Conservation (phyloP, 257 asterid species). For the Ajuga chamaepitys region DNA sequence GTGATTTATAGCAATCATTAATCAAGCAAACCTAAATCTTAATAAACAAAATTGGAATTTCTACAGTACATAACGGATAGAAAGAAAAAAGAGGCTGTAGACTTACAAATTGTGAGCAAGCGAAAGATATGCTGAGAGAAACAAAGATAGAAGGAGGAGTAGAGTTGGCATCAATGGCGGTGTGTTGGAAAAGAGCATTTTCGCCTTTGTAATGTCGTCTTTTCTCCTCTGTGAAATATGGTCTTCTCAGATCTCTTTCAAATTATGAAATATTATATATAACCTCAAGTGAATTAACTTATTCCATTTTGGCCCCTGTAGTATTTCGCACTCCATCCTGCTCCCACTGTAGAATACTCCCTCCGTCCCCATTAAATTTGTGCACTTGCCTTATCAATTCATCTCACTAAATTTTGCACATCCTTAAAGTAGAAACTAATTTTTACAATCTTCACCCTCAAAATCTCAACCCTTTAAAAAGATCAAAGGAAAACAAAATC, state of each 20-base stretch:
- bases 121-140: conserved; percentile 12
- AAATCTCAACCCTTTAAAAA: no score
- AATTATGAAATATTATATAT: conserved; percentile 15
- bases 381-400: no score
- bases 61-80: background rate
- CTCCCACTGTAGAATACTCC: background rate
- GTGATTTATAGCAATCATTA: conserved; percentile 6
- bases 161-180: conserved; percentile 21
- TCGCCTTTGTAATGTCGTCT: conserved; percentile 18
- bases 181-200: conserved; percentile 24
- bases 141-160: conserved; percentile 11
- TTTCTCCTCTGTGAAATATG: conserved; percentile 11
- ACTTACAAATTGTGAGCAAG: conserved; percentile 39
- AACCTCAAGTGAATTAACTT: background rate
- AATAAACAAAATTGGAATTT: conserved; percentile 1
- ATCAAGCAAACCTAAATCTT: conserved; percentile 3
- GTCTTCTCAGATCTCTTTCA: conserved; percentile 23
- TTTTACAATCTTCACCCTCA: no score
- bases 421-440: no score
- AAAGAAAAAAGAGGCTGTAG: background rate
- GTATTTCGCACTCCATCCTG: background rate
- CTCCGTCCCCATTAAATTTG: no score
- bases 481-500: no score
- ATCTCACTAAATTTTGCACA: no score
- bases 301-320: conserved; percentile 9